phyloP scores from a whole-genome alignment of 306 rosid species.

The Geum urbanum region DNA sequence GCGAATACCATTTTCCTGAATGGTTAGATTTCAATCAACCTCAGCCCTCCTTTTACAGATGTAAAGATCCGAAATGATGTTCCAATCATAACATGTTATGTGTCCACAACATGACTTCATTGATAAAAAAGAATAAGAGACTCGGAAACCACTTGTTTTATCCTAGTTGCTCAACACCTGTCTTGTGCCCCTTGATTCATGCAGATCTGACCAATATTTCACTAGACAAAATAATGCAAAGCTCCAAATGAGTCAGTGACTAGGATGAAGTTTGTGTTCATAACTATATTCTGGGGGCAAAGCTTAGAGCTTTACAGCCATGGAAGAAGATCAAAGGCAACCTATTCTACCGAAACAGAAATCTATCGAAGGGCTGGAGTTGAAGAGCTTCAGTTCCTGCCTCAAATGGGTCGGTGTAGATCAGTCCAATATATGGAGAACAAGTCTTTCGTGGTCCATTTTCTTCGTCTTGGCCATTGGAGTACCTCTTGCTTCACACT shows the following conservation, averaged over 20 bases:
- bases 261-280: background rate
- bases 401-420: slow-evolving; percentile 68
- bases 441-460: slow-evolving; percentile 58
- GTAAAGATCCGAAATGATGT: background rate
- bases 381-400: slow-evolving; percentile 43
- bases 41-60: background rate
- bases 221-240: background rate
- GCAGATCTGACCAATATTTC: background rate
- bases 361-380: slow-evolving; percentile 35
- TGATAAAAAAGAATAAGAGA: background rate
- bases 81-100: background rate
- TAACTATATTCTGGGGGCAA: slow-evolving; percentile 3
- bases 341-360: slow-evolving; percentile 8
- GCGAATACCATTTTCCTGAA: background rate
- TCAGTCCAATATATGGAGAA: slow-evolving; percentile 47
- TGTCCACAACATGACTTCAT: background rate
- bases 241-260: background rate
- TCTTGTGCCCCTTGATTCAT: background rate
- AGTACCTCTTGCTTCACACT: slow-evolving; percentile 59
- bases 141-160: background rate
- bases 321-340: slow-evolving; percentile 56
- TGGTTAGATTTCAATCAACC: slow-evolving; percentile 10
- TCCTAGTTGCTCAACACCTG: background rate
- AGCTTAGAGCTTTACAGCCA: slow-evolving; percentile 19
- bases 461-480: slow-evolving; percentile 48